Evolutionary conservation across 345 rosid species (phyloP), one percentile per base, ranked within the genome.

Genomic region (Odontarrhena argentea): DNA sequence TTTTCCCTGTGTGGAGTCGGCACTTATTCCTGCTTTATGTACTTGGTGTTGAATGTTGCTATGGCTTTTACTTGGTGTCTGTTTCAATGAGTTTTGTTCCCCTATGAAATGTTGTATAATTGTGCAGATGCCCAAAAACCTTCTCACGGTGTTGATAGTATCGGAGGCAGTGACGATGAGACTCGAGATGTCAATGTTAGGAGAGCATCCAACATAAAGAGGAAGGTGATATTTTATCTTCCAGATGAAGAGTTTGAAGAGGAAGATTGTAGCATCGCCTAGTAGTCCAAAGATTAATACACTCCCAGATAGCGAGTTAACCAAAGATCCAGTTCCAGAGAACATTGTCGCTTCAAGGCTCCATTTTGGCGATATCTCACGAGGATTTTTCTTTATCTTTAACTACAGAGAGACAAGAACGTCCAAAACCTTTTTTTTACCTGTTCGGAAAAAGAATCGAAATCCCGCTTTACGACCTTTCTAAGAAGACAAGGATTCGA

Each of bases 181-280:
- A 74, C 70, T 47, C 74, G 65, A 37, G 82, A 78, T 70, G 74
- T 77, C 54, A 79, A 81, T 73, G 65, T 77, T 57, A 80, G 49
- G 80, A 77, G 81, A 69, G 61, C 74, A 5, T 68, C 89, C 50
- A 76, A 74, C 69, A 84, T 82, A 65, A 94, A 91, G 74, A 85
- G 97, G 76, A 88, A 78, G 69, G 90, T 84, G 60, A 83, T 94
- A 63, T 77, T 88, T 64, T 91, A 94, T 74, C 67, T 77, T 30
- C 91, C 99, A 3, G 97, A 91, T 78, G 99, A 87, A 65, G 97
- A 88, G 73, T 63, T 4, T 68, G 97, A 78, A 83, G 96, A 83
- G 7, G 36, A 32, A 32, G 36, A 32, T 70, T 72, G 74, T 91
- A 77, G 89, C 78, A 54, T 88, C 95, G 44, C 95, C 92, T 25